Evolutionary conservation across 768 basidiomycete genomes (phyloP), one percentile per base, ranked within the genome.

Genomic region (Russula ochroleuca): DNA sequence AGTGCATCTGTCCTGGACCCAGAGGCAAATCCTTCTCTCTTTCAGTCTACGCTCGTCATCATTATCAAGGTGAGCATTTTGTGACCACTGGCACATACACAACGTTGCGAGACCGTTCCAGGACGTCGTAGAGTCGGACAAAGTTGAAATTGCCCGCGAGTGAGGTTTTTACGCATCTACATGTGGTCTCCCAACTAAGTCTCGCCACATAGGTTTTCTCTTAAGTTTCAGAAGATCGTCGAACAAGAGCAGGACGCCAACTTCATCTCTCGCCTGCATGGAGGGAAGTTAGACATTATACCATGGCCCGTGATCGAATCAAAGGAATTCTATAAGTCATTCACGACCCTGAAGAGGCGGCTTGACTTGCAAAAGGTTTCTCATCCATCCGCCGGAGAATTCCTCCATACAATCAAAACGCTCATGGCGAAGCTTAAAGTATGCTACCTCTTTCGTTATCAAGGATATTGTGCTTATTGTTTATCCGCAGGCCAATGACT

Each of bases 271-370:
- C 79, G 78, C 1, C 76, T 86, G 1, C 85, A 86, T 61, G 76
- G 77, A 0, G 85, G 85, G 1, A 76, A 77, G 56, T 68, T 86
- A 10, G 77, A 76, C 48, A 86, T 87, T 9, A 77, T 86, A n/a
- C 85, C 85, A 6, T 86, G 85, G 85, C 84, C 84, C 0, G 82
- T 86, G 47, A 85, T 86, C 35, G 82, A 83, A 65, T 85, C 84
- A 0, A 78, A 73, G 41, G 79, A 84, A 28, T 86, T 86, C 69
- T 86, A 86, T 63, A 75, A 71, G 3, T 67, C 84, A 28, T 85
- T 86, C 56, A 73, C 75, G 0, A 70, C 72, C 0, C 66, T 86
- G 35, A 83, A 81, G 66, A 73, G 70, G 53, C 73, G 73, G 2
- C 70, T 86, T 5, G 81, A 85, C 63, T 73, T 76, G 45, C 83